phyloP scores from a whole-genome alignment of 148 eudicot genomes.

The Fagopyrum homotropicum region DNA sequence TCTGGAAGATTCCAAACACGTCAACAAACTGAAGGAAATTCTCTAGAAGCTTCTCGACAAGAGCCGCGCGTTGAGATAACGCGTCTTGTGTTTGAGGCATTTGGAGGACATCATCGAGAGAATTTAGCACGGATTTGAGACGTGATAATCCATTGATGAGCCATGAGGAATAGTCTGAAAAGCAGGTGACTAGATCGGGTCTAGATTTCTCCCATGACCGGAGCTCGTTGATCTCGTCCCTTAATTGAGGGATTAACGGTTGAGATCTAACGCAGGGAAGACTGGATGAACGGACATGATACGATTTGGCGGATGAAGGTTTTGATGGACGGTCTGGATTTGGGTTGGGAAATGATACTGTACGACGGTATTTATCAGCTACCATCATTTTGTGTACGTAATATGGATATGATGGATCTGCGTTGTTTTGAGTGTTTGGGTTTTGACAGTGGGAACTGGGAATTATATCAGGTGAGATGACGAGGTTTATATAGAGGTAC shows the following conservation, averaged over 20 bases:
- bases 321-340: conserved; percentile 20
- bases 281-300: conserved; percentile 70
- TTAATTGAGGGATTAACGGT: conserved; percentile 62
- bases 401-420: conserved; percentile 5
- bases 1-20: conserved; percentile 56
- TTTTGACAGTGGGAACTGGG: conserved; percentile 15
- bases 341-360: conserved; percentile 73
- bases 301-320: conserved; percentile 19
- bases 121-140: conserved; percentile 45
- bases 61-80: conserved; percentile 21
- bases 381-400: conserved; percentile 28
- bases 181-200: background rate
- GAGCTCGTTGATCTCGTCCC: conserved; percentile 40
- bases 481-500: conserved; percentile 4
- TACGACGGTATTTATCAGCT: conserved; percentile 46
- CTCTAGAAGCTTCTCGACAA: conserved; percentile 66
- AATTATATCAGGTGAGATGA: background rate
- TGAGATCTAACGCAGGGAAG: conserved; percentile 58
- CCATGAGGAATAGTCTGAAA: conserved; percentile 24
- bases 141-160: conserved; percentile 36
- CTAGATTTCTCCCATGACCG: conserved; percentile 23
- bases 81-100: conserved; percentile 65
- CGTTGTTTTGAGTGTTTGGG: conserved; percentile 4
- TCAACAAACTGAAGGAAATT: conserved; percentile 61
- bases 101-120: conserved; percentile 64